phyloP scores from a whole-genome alignment of 2,329 filamentous ascomycete species.

The Dactylonectria estremocensis region DNA sequence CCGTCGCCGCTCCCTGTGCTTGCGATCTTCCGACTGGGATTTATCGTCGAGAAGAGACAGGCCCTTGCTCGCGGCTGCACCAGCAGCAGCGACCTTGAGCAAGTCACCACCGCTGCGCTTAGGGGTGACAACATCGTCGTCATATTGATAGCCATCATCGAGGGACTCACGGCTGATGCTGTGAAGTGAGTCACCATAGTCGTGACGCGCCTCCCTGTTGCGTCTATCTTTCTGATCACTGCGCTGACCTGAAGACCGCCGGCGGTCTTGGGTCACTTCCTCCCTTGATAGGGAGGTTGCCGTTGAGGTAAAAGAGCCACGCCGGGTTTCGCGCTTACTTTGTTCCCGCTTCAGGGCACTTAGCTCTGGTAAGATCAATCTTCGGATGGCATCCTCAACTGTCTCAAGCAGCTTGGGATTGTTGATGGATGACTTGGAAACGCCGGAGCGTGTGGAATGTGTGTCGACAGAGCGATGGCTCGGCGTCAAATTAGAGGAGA shows the following conservation, averaged over 20 bases:
- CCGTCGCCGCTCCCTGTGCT: constrained; percentile 66
- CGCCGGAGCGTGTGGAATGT: constrained; percentile 66
- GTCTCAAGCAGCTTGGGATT: constrained; percentile 93
- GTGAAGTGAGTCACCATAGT: constrained; percentile 65
- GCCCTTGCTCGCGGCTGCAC: constrained; percentile 58
- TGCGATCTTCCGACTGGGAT: constrained; percentile 66
- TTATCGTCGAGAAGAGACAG: constrained; percentile 54
- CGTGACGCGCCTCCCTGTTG: constrained; percentile 69
- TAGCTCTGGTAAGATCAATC: constrained; percentile 91
- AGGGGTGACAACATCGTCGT: constrained; percentile 62
- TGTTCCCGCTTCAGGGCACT: constrained; percentile 93
- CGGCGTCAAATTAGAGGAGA: constrained; percentile 68
- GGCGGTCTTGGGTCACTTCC: constrained; percentile 71
- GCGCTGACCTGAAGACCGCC: constrained; percentile 73
- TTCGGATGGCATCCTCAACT: constrained; percentile 92
- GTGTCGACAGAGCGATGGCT: constrained; percentile 71
- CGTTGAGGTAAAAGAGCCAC: constrained; percentile 74
- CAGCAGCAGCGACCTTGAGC: constrained; percentile 62
- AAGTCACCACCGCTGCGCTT: constrained; percentile 60
- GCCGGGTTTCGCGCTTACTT: constrained; percentile 80
- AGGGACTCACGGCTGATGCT: constrained; percentile 65
- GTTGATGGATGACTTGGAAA: constrained; percentile 83
- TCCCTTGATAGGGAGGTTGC: constrained; percentile 69
- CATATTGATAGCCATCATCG: constrained; percentile 56
- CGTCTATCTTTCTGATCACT: constrained; percentile 62